phyloP scores from a whole-genome alignment of 345 rosid genomes.

The Populus ilicifolia region DNA sequence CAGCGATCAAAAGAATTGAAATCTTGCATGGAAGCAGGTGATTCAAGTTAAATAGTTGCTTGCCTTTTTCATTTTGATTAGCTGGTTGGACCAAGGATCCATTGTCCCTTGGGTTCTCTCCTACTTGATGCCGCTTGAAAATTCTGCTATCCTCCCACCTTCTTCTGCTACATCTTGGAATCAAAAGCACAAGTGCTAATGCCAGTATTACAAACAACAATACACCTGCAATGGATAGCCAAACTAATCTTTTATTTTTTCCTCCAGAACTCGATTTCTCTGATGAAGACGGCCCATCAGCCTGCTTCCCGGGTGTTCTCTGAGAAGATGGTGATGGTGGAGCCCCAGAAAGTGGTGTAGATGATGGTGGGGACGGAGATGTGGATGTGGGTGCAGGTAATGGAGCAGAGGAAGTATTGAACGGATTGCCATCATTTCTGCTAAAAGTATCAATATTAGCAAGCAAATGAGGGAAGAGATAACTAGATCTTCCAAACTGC shows the following conservation, averaged over 20 bases:
- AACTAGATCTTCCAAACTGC: background rate
- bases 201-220: constrained; percentile 51
- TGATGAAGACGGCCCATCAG: constrained; percentile 58
- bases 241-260: constrained; percentile 54
- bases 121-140: constrained; percentile 59
- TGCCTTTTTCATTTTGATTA: constrained; percentile 62
- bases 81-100: constrained; percentile 40
- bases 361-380: constrained; percentile 29
- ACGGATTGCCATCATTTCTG: constrained; percentile 83
- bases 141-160: constrained; percentile 46
- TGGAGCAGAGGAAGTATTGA: constrained; percentile 56
- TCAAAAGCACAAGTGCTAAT: constrained; percentile 46
- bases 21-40: constrained; percentile 1
- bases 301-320: constrained; percentile 44
- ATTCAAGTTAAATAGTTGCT: constrained; percentile 10
- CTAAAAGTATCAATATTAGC: constrained; percentile 24
- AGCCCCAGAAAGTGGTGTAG: constrained; percentile 21
- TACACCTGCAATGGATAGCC: constrained; percentile 72
- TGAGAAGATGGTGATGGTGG: constrained; percentile 34
- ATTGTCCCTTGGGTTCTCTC: constrained; percentile 52
- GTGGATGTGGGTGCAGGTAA: constrained; percentile 50
- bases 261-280: constrained; percentile 42
- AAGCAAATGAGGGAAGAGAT: background rate
- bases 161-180: constrained; percentile 51
- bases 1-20: constrained; percentile 4